Percentiles rank a stretch among this genome's conserved stretches.
Evolutionary conservation across 108 stramenopile genomes (phyloP).

Genomic region (Cyclotella atomus): DNA sequence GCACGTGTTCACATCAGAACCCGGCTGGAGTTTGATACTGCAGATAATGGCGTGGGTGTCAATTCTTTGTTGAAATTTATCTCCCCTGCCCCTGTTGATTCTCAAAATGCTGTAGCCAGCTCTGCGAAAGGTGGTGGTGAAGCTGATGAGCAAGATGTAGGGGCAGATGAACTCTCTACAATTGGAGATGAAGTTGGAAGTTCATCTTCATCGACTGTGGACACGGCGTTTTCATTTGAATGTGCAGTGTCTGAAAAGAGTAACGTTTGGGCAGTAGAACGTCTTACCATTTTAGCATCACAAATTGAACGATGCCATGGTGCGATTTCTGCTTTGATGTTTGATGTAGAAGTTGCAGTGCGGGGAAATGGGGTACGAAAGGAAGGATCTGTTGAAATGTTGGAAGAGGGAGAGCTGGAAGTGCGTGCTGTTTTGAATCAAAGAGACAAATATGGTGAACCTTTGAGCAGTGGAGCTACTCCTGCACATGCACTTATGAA

Average conservation of each 20-base stretch:
- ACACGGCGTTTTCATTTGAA: conserved; percentile 31
- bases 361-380: conserved; percentile 35
- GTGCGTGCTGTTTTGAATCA: conserved; percentile 31
- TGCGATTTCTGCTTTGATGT: conserved; percentile 17
- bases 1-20: conserved; percentile 30
- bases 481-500: conserved; percentile 7
- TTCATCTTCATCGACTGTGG: neutral
- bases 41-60: conserved; percentile 4
- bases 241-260: conserved; percentile 6
- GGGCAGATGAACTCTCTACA: conserved; percentile 4
- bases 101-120: neutral
- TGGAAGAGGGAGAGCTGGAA: conserved; percentile 34
- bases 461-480: neutral
- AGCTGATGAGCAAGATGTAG: neutral
- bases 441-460: too few relatives aligned
- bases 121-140: neutral
- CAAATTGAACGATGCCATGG: conserved; percentile 24
- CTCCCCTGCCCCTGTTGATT: conserved; percentile 18
- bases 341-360: conserved; percentile 45
- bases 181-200: conserved; percentile 22
- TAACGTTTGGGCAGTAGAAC: conserved; percentile 34
- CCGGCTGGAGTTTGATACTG: conserved; percentile 17
- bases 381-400: neutral
- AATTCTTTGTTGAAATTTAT: conserved; percentile 22
- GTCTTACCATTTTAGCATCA: conserved; percentile 29